Conservation (phyloP, 2,329 filamentous ascomycete species). For the Colletotrichum chlorophyti region DNA sequence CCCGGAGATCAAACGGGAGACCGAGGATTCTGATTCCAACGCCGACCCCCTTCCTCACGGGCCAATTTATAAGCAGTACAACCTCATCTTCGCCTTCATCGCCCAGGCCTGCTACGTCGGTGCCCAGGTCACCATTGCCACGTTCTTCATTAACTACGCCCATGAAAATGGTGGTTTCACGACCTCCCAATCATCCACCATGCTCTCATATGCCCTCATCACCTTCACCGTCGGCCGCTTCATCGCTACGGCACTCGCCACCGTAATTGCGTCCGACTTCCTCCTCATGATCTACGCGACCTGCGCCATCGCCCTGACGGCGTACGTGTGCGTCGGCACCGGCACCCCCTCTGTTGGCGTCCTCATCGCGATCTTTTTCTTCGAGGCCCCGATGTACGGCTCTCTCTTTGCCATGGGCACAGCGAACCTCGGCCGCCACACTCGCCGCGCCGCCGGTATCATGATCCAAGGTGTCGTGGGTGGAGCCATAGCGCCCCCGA, state of each 20-base stretch:
- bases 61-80: slow-evolving; percentile 74
- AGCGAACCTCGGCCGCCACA: slow-evolving; percentile 72
- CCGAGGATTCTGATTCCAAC: slow-evolving; percentile 39
- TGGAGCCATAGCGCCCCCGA: slow-evolving; percentile 61
- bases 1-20: slow-evolving; percentile 71
- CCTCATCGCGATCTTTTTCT: slow-evolving; percentile 63
- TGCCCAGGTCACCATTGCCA: slow-evolving; percentile 70
- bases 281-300: slow-evolving; percentile 40
- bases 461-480: slow-evolving; percentile 62
- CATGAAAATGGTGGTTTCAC: slow-evolving; percentile 59
- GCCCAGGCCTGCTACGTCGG: slow-evolving; percentile 83
- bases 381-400: slow-evolving; percentile 64
- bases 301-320: slow-evolving; percentile 50
- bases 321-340: slow-evolving; percentile 37
- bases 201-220: slow-evolving; percentile 44
- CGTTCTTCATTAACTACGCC: slow-evolving; percentile 77
- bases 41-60: slow-evolving; percentile 45
- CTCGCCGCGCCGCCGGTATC: slow-evolving; percentile 74
- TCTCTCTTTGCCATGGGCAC: slow-evolving; percentile 65
- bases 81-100: slow-evolving; percentile 78
- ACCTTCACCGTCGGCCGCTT: slow-evolving; percentile 57
- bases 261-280: slow-evolving; percentile 51
- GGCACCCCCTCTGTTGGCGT: slow-evolving; percentile 60
- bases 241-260: slow-evolving; percentile 57
- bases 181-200: slow-evolving; percentile 33